Evolutionary conservation across 2,329 filamentous ascomycete genomes (phyloP).

Genomic region (Calonectria hongkongensis): DNA sequence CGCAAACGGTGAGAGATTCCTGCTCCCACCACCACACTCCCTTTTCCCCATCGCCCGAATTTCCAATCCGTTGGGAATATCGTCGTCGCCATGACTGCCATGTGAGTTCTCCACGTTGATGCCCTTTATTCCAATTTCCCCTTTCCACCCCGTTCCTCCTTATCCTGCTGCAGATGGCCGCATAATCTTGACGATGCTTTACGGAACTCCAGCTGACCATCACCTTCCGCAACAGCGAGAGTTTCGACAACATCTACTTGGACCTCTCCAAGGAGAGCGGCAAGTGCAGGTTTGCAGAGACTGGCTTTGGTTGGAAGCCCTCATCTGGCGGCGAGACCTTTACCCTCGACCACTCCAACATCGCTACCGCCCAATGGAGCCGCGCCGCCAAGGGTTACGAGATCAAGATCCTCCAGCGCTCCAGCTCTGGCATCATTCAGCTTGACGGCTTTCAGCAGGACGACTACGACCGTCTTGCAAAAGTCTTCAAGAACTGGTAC

Average conservation of each 20-base stretch:
- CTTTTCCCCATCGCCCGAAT: constrained; percentile 4
- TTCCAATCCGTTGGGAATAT: constrained; percentile 19
- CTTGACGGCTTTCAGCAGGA: constrained; percentile 96
- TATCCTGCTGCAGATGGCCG: constrained; percentile 9
- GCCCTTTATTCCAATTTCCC: neutral
- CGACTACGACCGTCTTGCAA: constrained; percentile 92
- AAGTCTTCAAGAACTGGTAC: constrained; percentile 99
- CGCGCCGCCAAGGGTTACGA: constrained; percentile 94
- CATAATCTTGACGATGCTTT: constrained; percentile 28
- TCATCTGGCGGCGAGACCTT: constrained; percentile 91
- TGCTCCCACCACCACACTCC: constrained; percentile 11
- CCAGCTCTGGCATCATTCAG: constrained; percentile 88
- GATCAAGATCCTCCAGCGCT: constrained; percentile 89
- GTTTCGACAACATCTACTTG: constrained; percentile 97
- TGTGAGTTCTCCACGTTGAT: constrained; percentile 55
- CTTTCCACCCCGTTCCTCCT: neutral
- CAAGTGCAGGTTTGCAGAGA: constrained; percentile 96
- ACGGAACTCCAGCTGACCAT: constrained; percentile 41
- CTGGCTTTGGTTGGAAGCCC: constrained; percentile 96
- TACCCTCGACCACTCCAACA: constrained; percentile 91
- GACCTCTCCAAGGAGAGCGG: constrained; percentile 95
- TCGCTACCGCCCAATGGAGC: constrained; percentile 94
- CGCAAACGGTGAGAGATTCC: constrained; percentile 33
- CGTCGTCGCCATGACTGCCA: constrained; percentile 60
- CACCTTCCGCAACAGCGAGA: constrained; percentile 76